Conservation (phyloP, 345 rosid genomes). For the Gossypium ekmanianum region DNA sequence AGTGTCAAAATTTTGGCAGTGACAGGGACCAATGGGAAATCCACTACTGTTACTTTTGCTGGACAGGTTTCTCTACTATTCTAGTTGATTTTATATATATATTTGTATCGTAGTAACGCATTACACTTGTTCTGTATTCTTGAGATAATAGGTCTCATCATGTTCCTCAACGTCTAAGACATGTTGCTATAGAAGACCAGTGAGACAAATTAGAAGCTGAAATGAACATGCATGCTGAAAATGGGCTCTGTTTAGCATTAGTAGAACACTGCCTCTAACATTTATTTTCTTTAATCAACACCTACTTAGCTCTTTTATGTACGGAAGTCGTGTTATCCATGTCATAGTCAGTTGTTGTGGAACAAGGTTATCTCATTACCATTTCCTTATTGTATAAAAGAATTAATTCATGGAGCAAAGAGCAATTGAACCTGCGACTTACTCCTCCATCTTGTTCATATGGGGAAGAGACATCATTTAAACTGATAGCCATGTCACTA, state of each 20-base stretch:
- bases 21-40: conserved; percentile 39
- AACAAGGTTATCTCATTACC: neutral
- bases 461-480: neutral
- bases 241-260: neutral
- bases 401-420: neutral
- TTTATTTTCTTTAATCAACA: neutral
- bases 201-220: neutral
- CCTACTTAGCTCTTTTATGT: neutral
- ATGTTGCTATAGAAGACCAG: neutral
- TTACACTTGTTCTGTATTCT: neutral
- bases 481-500: neutral
- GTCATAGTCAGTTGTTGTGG: neutral
- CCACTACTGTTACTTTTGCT: conserved; percentile 35
- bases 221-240: neutral
- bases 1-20: conserved; percentile 31
- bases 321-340: neutral
- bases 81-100: neutral
- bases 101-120: neutral
- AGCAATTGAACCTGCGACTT: neutral
- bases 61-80: conserved; percentile 29
- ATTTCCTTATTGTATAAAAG: neutral
- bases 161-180: neutral
- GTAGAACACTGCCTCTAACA: conserved; percentile 5
- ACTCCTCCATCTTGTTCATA: neutral
- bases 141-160: neutral